Conservation (phyloP, 768 basidiomycete genomes). For the Podaxis sp. region DNA sequence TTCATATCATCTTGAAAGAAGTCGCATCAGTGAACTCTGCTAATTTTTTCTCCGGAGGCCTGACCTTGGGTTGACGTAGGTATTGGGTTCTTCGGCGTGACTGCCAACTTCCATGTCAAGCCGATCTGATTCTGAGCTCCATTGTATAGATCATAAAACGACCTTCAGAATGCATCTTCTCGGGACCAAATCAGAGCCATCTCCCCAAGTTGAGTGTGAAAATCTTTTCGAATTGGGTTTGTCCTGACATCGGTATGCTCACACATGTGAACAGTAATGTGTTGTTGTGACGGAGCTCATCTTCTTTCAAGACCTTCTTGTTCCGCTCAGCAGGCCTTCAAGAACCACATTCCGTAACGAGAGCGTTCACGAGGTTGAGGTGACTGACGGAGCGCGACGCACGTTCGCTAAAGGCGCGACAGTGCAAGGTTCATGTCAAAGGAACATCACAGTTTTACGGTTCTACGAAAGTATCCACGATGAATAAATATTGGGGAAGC, state of each 20-base stretch:
- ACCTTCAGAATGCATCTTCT: neutral
- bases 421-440: no score
- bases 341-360: neutral
- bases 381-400: neutral
- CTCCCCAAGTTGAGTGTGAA: neutral
- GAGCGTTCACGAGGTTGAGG: neutral
- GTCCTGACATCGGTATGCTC: neutral
- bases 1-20: neutral
- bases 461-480: neutral
- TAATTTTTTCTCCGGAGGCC: neutral
- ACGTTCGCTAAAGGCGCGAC: neutral
- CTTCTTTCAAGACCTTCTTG: neutral
- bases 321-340: neutral
- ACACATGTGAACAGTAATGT: neutral
- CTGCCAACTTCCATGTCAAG: slow-evolving; percentile 1
- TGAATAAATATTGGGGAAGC: neutral
- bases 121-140: neutral
- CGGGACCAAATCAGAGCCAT: neutral
- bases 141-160: neutral
- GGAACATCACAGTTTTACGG: neutral
- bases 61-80: neutral
- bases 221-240: neutral
- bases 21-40: neutral
- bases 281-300: neutral
- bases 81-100: neutral